Conservation (phyloP, 2,329 filamentous ascomycete genomes). For the Boeremia exigua region DNA sequence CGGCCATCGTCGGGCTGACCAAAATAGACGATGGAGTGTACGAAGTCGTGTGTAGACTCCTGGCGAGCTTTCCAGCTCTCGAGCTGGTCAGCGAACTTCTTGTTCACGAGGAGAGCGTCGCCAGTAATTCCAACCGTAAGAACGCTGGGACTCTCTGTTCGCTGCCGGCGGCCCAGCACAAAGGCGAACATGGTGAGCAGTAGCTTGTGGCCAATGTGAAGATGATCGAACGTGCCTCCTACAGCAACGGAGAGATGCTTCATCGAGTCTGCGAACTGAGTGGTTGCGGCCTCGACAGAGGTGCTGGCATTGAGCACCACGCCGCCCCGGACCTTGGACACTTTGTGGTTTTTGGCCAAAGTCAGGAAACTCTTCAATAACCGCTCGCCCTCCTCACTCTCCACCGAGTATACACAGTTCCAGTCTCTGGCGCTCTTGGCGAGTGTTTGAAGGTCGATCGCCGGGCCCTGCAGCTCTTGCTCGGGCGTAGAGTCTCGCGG, state of each 20-base stretch:
- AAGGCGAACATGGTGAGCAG: conserved; percentile 86
- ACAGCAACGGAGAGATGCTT: conserved; percentile 73
- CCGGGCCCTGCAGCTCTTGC: conserved; percentile 53
- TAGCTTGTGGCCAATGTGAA: conserved; percentile 96
- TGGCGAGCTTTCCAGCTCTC: conserved; percentile 82
- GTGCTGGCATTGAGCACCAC: conserved; percentile 29
- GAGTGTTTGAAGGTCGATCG: conserved; percentile 57
- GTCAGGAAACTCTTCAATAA: conserved; percentile 58
- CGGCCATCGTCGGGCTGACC: conserved; percentile 54
- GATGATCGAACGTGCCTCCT: conserved; percentile 94
- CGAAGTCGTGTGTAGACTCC: conserved; percentile 71
- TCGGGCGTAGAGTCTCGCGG: conserved; percentile 35
- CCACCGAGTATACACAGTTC: conserved; percentile 69
- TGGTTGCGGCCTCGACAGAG: background rate
- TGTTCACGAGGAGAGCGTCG: conserved; percentile 83
- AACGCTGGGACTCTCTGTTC: conserved; percentile 50
- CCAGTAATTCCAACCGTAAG: conserved; percentile 88
- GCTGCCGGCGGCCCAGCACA: conserved; percentile 59
- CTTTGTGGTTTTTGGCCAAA: conserved; percentile 34
- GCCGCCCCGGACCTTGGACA: conserved; percentile 46
- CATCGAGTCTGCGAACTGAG: conserved; percentile 20
- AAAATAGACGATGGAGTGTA: conserved; percentile 68
- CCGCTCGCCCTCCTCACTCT: conserved; percentile 68
- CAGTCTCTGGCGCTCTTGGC: conserved; percentile 62
- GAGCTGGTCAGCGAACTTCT: conserved; percentile 82